Conservation (phyloP, 345 rosid species). For the Eucalyptus viminalis region DNA sequence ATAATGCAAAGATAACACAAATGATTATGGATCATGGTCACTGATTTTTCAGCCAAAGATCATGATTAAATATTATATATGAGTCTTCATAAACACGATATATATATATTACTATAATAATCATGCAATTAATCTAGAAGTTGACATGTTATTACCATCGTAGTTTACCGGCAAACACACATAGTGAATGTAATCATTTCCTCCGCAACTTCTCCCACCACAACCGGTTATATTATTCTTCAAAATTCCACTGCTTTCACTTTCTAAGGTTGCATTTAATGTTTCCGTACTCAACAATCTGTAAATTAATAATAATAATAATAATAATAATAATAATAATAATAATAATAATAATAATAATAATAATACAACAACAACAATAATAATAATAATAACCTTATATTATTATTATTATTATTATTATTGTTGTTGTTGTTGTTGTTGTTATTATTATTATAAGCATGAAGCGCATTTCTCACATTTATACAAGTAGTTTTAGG, state of each 20-base stretch:
- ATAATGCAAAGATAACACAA: neutral
- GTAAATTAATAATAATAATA: neutral
- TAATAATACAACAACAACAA: no score
- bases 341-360: no score
- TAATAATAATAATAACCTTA: no score
- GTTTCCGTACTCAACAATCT: neutral
- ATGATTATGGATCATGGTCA: neutral
- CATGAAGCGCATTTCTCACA: neutral
- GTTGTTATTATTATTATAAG: no score
- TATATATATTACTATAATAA: neutral
- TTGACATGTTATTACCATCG: neutral
- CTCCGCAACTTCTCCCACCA: neutral
- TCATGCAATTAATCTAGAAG: neutral
- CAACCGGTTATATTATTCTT: neutral
- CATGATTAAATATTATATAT: neutral
- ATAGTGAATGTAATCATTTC: neutral
- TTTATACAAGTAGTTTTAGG: neutral
- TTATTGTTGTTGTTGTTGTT: no score
- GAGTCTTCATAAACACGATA: neutral
- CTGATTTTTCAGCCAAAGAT: neutral
- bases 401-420: no score
- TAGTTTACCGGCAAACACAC: neutral
- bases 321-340: no score
- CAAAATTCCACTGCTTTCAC: neutral
- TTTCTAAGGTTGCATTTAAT: neutral